A percentile compares a stretch with the other conserved stretches of the same genome.
phyloP scores from a whole-genome alignment of 495 filamentous ascomycete genomes.

The Pyrenula aspistea region DNA sequence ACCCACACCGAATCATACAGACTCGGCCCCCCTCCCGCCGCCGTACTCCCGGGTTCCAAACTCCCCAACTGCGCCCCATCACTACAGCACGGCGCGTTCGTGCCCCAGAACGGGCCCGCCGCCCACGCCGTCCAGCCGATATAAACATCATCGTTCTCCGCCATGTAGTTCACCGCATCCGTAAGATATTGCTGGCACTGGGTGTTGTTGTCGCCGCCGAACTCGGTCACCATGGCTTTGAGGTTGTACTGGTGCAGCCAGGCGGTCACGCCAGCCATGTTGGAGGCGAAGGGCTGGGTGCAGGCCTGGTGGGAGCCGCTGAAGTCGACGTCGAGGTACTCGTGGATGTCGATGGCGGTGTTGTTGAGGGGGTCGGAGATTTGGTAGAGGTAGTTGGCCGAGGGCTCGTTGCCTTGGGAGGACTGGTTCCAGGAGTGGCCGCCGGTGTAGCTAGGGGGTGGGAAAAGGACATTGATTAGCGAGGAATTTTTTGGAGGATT shows the following conservation, averaged over 20 bases:
- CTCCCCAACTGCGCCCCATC: background rate
- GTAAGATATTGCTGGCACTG: conserved; percentile 25
- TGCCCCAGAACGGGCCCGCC: conserved; percentile 31
- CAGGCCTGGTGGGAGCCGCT: conserved; percentile 40
- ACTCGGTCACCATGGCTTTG: conserved; percentile 41
- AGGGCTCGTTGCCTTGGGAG: conserved; percentile 32
- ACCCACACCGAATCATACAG: background rate
- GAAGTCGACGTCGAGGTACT: conserved; percentile 46
- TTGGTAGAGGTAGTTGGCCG: conserved; percentile 37
- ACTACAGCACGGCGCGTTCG: conserved; percentile 10
- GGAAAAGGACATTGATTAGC: background rate
- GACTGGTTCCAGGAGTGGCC: conserved; percentile 35
- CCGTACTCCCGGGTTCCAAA: background rate
- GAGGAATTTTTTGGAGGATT: too few relatives aligned
- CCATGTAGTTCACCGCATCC: conserved; percentile 22
- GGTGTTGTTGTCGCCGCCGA: conserved; percentile 37
- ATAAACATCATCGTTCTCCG: conserved; percentile 40
- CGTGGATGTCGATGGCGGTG: conserved; percentile 43
- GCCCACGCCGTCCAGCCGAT: conserved; percentile 41
- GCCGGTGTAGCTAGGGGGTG: conserved; percentile 9
- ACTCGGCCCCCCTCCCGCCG: background rate
- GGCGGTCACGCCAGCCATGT: conserved; percentile 32
- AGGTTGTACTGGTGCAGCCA: conserved; percentile 36
- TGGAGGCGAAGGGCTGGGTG: conserved; percentile 33
- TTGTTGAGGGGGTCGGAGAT: conserved; percentile 37